These are phyloP conservation scores for Cicer pinnatifidum DNA, from an alignment of 306 rosid genomes.

Conservation along the genomic window DNA sequence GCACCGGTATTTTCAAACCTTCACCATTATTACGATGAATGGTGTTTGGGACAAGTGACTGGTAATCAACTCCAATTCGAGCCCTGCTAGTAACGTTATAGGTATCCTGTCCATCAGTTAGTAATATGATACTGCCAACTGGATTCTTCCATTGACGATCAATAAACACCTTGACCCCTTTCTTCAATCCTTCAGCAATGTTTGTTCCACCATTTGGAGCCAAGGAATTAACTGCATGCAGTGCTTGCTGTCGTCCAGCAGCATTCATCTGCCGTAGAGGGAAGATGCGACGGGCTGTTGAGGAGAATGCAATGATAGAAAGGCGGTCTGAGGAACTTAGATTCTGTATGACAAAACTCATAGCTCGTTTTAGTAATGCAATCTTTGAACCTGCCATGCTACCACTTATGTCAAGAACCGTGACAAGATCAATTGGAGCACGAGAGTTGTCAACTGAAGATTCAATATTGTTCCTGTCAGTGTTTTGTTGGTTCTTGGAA, in stretches of 20 bases:
- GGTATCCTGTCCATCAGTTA: conserved; percentile 96
- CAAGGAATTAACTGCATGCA: conserved; percentile 75
- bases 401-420: conserved; percentile 93
- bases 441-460: conserved; percentile 51
- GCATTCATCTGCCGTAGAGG: conserved; percentile 85
- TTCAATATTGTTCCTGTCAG: conserved; percentile 38
- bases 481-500: conserved; percentile 45
- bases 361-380: conserved; percentile 81
- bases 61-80: conserved; percentile 50
- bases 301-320: conserved; percentile 81
- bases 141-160: conserved; percentile 89
- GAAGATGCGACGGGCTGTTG: conserved; percentile 81
- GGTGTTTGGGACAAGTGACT: conserved; percentile 70
- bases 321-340: conserved; percentile 87
- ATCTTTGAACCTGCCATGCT: conserved; percentile 98
- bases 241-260: conserved; percentile 74
- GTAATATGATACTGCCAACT: conserved; percentile 79
- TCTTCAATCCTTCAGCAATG: conserved; percentile 80
- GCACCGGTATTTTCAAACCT: conserved; percentile 81
- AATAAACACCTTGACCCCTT: conserved; percentile 81
- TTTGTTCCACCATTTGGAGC: conserved; percentile 79
- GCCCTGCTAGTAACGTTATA: conserved; percentile 48
- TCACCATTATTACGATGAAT: conserved; percentile 52
- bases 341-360: conserved; percentile 92
- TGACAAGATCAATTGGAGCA: conserved; percentile 87